phyloP scores from a whole-genome alignment of 1,284 basidiomycete genomes.

The Filobasidium uniguttulatum region DNA sequence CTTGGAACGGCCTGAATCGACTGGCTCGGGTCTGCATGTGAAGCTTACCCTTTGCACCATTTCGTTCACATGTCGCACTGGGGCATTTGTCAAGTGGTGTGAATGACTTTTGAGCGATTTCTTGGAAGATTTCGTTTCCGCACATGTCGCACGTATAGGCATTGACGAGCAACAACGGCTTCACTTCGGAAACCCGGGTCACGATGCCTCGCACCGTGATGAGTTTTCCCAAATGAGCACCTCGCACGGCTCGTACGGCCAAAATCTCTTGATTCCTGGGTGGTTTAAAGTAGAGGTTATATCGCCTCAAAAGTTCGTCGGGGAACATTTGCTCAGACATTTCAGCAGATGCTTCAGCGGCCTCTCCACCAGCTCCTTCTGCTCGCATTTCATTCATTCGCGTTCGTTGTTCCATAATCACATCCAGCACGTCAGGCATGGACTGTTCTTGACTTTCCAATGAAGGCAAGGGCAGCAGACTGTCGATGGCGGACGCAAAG shows the following conservation, averaged over 20 bases:
- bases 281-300: constrained; percentile 89
- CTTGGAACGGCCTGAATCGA: constrained; percentile 96
- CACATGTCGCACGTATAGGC: constrained; percentile 98
- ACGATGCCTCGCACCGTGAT: constrained; percentile 97
- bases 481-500: constrained; percentile 83
- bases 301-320: constrained; percentile 77
- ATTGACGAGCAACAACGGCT: constrained; percentile 90
- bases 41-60: constrained; percentile 76
- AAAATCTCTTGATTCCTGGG: constrained; percentile 52
- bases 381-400: constrained; percentile 71
- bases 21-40: constrained; percentile 97
- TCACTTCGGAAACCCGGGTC: constrained; percentile 96
- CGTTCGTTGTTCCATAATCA: constrained; percentile 81
- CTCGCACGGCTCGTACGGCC: constrained; percentile 83
- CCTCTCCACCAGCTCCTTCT: constrained; percentile 39
- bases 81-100: constrained; percentile 78
- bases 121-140: constrained; percentile 96
- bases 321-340: constrained; percentile 50
- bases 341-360: constrained; percentile 38
- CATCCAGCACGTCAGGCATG: constrained; percentile 68
- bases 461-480: constrained; percentile 68
- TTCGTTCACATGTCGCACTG: constrained; percentile 70
- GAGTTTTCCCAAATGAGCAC: constrained; percentile 70
- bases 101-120: constrained; percentile 87
- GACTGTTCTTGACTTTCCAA: constrained; percentile 76